Evolutionary conservation across 2,329 filamentous ascomycete species (phyloP).

Genomic region (Massarina eburnea): DNA sequence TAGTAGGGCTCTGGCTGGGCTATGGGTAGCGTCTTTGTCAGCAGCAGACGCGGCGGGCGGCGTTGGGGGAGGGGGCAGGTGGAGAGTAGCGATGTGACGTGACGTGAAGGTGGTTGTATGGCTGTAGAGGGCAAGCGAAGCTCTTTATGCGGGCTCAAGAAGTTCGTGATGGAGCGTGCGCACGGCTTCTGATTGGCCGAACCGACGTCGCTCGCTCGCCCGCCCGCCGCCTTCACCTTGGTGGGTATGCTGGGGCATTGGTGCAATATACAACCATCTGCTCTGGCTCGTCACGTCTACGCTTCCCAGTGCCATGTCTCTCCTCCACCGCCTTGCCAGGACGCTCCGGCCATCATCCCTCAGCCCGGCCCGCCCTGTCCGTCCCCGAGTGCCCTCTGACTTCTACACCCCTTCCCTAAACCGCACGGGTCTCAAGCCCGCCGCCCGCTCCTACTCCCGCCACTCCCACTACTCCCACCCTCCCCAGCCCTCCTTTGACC

Average conservation of each 20-base stretch:
- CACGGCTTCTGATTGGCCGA: constrained; percentile 20
- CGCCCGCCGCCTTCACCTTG: background rate
- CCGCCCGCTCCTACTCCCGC: constrained; percentile 12
- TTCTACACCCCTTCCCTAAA: constrained; percentile 20
- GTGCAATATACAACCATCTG: background rate
- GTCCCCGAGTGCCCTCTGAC: constrained; percentile 10
- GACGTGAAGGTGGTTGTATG: constrained; percentile 25
- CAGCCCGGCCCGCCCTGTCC: constrained; percentile 2
- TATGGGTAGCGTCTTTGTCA: background rate
- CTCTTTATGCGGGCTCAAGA: constrained; percentile 31
- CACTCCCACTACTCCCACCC: background rate
- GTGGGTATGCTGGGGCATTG: too few species aligned
- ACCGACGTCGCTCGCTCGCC: constrained; percentile 15
- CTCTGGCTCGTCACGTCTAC: background rate
- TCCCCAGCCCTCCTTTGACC: background rate
- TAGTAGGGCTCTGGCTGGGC: background rate
- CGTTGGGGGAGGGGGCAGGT: background rate
- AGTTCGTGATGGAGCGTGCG: constrained; percentile 20
- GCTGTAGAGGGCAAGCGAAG: constrained; percentile 26
- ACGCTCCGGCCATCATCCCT: constrained; percentile 11
- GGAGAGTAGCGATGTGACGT: background rate
- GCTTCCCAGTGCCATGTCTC: constrained; percentile 7
- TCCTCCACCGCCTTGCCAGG: constrained; percentile 14
- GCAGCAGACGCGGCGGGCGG: background rate
- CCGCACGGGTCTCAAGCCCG: constrained; percentile 4